Evolutionary conservation across 305 asterid genomes (phyloP).

Genomic region (Fraxinus velutina): DNA sequence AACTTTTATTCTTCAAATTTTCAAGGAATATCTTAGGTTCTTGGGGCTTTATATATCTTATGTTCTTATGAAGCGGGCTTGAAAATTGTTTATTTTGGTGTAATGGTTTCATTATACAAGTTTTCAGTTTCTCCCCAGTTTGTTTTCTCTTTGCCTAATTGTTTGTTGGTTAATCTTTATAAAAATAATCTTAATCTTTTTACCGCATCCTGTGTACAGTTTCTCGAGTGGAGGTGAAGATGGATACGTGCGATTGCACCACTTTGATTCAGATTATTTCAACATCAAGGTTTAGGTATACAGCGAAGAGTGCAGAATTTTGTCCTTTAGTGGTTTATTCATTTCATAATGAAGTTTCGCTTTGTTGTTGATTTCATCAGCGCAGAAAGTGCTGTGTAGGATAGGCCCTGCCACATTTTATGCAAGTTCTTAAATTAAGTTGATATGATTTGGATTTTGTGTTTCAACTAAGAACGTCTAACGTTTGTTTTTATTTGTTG

Average conservation of each 20-base stretch:
- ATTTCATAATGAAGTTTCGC: slow-evolving; percentile 4
- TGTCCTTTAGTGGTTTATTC: background rate
- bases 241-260: slow-evolving; percentile 86
- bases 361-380: background rate
- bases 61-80: background rate
- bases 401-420: background rate
- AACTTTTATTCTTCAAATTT: background rate
- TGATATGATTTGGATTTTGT: background rate
- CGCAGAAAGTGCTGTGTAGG: background rate
- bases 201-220: slow-evolving; percentile 24
- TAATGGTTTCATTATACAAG: background rate
- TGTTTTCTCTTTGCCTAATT: background rate
- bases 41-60: background rate
- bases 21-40: background rate
- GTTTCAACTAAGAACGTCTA: background rate
- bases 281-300: slow-evolving; percentile 56
- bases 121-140: background rate
- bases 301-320: background rate
- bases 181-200: background rate
- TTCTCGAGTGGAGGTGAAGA: slow-evolving; percentile 96
- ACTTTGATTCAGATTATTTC: slow-evolving; percentile 82
- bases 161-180: background rate
- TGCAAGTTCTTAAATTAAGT: background rate
- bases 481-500: background rate
- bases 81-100: background rate